These are phyloP conservation scores for Fusarium fracticaudum DNA, from an alignment of 2,329 filamentous ascomycete genomes.

Conservation along the genomic window DNA sequence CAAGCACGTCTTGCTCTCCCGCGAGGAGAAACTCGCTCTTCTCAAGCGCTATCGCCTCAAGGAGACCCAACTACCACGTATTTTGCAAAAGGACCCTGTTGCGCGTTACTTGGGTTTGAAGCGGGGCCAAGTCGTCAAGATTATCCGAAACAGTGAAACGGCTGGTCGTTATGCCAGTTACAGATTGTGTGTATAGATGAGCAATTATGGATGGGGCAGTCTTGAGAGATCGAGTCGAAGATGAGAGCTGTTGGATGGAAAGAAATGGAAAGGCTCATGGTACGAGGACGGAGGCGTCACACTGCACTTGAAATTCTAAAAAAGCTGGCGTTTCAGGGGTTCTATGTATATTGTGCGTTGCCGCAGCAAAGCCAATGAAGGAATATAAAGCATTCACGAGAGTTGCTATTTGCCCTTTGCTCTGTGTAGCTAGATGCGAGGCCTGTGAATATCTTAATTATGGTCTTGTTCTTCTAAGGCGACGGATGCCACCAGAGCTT, in stretches of 20 bases:
- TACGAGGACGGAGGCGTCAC: constrained; percentile 43
- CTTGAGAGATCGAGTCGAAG: background rate
- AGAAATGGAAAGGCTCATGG: constrained; percentile 26
- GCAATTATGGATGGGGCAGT: background rate
- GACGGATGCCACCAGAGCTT: background rate
- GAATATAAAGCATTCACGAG: constrained; percentile 21
- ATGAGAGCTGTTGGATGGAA: constrained; percentile 16
- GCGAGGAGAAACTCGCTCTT: constrained; percentile 87
- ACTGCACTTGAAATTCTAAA: constrained; percentile 44
- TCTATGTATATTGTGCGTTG: constrained; percentile 43
- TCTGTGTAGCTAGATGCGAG: background rate
- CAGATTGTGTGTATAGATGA: constrained; percentile 68
- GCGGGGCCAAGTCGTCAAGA: constrained; percentile 96
- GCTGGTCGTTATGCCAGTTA: constrained; percentile 98
- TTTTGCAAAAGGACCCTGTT: constrained; percentile 91
- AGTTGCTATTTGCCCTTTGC: background rate
- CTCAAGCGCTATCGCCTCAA: constrained; percentile 92
- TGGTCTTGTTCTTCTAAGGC: background rate
- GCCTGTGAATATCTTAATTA: background rate
- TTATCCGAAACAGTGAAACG: constrained; percentile 94
- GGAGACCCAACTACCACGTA: constrained; percentile 95
- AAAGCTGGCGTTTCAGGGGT: constrained; percentile 45
- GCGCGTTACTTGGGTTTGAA: constrained; percentile 90
- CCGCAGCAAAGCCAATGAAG: constrained; percentile 40
- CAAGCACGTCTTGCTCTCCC: constrained; percentile 88